phyloP scores from a whole-genome alignment of 208 protist genomes.

The Acanthamoeba comandoni region DNA sequence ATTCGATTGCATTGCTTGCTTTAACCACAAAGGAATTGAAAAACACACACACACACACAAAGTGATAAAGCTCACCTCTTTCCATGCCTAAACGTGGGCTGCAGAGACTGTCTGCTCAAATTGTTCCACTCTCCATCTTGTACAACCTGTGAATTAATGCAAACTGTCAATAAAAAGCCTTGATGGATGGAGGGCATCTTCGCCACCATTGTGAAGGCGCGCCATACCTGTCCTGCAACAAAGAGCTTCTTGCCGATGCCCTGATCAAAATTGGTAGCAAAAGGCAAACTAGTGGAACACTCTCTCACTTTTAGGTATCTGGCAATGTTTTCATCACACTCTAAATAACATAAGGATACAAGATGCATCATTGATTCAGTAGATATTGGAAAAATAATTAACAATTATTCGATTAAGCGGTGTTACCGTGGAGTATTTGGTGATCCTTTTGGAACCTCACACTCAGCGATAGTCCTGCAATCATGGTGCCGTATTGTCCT shows the following conservation, averaged over 20 bases:
- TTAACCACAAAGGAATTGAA: background rate
- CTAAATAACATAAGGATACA: no score
- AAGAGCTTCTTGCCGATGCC: conserved; percentile 33
- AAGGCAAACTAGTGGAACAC: background rate
- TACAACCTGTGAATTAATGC: conserved; percentile 3
- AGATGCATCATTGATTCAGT: no score
- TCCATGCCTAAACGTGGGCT: conserved; percentile 57
- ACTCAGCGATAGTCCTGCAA: background rate
- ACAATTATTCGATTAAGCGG: no score
- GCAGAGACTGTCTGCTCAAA: conserved; percentile 15
- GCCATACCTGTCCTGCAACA: conserved; percentile 7
- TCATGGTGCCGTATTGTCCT: conserved; percentile 62
- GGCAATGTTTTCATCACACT: conserved; percentile 37
- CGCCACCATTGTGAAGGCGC: background rate
- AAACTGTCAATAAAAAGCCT: background rate
- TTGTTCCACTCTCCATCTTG: conserved; percentile 45
- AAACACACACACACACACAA: background rate
- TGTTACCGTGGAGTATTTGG: no score
- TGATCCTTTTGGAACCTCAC: no score
- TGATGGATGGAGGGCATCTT: background rate
- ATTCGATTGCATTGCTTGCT: background rate
- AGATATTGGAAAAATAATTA: no score
- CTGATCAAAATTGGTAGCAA: conserved; percentile 64
- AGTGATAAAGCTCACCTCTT: background rate
- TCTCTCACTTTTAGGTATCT: conserved; percentile 26